A percentile compares a stretch with the other conserved stretches of the same genome.
These are phyloP conservation scores for Alternaria incomplexa DNA, from an alignment of 2,329 filamentous ascomycete species.

Conservation along the genomic window DNA sequence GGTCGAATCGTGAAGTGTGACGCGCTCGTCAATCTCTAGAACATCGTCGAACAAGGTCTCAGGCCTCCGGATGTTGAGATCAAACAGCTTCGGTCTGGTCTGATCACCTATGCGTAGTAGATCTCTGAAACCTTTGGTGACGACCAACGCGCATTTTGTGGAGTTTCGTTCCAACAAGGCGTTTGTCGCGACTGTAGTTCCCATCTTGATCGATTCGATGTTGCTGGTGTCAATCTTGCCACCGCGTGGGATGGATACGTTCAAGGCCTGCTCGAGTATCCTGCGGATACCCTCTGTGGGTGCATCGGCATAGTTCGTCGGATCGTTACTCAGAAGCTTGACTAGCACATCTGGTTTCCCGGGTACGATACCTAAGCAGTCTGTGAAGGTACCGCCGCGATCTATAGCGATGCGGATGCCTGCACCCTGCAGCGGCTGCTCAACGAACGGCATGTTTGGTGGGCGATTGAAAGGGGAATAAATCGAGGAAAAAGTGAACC, in stretches of 20 bases:
- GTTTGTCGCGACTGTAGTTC: constrained; percentile 34
- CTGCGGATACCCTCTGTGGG: constrained; percentile 43
- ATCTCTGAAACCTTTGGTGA: constrained; percentile 29
- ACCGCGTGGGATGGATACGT: constrained; percentile 22
- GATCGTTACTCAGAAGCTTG: constrained; percentile 40
- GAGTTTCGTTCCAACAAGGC: constrained; percentile 28
- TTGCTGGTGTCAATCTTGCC: constrained; percentile 25
- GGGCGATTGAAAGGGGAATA: too few species aligned
- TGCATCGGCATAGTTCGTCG: constrained; percentile 39
- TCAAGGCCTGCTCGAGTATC: constrained; percentile 30
- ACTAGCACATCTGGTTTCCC: constrained; percentile 35
- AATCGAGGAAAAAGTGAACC: not conserved
- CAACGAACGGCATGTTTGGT: constrained; percentile 15
- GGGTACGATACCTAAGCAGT: constrained; percentile 25
- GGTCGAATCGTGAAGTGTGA: constrained; percentile 28
- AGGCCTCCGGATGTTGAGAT: constrained; percentile 27
- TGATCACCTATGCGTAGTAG: constrained; percentile 33
- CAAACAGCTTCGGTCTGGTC: constrained; percentile 31
- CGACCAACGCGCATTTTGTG: constrained; percentile 18
- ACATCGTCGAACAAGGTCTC: constrained; percentile 27
- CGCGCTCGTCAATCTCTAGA: constrained; percentile 30
- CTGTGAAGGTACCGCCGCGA: constrained; percentile 41
- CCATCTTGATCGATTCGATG: constrained; percentile 29
- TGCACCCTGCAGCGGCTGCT: constrained; percentile 2
- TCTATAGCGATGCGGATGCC: constrained; percentile 27